These are phyloP conservation scores for Colletotrichum magnum DNA, from an alignment of 2,329 filamentous ascomycete species.

Conservation along the genomic window DNA sequence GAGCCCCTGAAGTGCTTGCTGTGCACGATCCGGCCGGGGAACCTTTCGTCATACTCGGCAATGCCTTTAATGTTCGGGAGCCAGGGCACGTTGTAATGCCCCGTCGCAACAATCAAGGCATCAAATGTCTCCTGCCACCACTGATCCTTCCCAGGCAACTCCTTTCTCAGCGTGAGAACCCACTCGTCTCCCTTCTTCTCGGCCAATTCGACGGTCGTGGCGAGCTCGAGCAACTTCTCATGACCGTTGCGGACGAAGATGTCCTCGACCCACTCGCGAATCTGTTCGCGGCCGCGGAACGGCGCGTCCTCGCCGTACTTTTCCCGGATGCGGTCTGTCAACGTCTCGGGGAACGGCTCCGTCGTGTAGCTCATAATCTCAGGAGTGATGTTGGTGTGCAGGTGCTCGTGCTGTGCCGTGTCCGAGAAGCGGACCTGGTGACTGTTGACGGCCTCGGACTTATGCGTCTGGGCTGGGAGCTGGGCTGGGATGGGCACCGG, in stretches of 20 bases:
- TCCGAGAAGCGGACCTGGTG: slow-evolving; percentile 63
- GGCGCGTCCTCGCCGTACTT: slow-evolving; percentile 68
- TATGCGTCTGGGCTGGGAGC: slow-evolving; percentile 58
- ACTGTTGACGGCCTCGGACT: slow-evolving; percentile 49
- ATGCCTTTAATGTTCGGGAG: slow-evolving; percentile 58
- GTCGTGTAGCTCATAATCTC: slow-evolving; percentile 69
- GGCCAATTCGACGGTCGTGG: slow-evolving; percentile 70
- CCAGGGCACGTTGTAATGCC: slow-evolving; percentile 57
- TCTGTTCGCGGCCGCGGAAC: slow-evolving; percentile 68
- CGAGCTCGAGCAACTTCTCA: slow-evolving; percentile 58
- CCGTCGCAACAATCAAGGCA: slow-evolving; percentile 56
- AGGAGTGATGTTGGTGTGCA: slow-evolving; percentile 72
- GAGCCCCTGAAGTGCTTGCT: slow-evolving; percentile 55
- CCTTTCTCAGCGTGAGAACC: slow-evolving; percentile 64
- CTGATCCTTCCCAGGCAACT: slow-evolving; percentile 52
- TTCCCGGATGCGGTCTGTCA: slow-evolving; percentile 58
- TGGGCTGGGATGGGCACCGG: slow-evolving; percentile 57
- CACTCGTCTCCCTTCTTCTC: slow-evolving; percentile 62
- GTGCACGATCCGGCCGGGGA: slow-evolving; percentile 56
- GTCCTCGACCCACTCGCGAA: slow-evolving; percentile 67
- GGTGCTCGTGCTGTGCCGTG: slow-evolving; percentile 68
- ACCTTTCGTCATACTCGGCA: slow-evolving; percentile 52
- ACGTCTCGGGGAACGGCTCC: slow-evolving; percentile 60
- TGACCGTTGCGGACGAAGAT: slow-evolving; percentile 48
- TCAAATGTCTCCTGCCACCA: slow-evolving; percentile 58